phyloP scores from a whole-genome alignment of 495 filamentous ascomycete genomes.

The Platismatia glauca region DNA sequence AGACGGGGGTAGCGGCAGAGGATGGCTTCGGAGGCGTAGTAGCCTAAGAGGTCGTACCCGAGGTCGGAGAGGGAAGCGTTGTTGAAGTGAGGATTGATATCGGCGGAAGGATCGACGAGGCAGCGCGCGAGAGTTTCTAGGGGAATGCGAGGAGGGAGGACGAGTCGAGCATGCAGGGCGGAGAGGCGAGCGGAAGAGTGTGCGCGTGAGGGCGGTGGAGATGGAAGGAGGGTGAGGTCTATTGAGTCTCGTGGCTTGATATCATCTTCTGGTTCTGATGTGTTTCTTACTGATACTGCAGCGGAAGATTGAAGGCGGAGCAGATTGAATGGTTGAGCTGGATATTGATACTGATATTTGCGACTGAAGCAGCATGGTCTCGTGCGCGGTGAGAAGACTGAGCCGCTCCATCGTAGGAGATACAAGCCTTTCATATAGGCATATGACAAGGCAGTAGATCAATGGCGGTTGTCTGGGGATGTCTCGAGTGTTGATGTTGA shows the following conservation, averaged over 20 bases:
- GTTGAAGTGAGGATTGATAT: conserved; percentile 65
- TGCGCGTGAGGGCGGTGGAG: conserved; percentile 61
- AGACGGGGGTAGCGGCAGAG: conserved; percentile 82
- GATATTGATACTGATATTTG: conserved; percentile 31
- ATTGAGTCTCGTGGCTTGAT: conserved; percentile 13
- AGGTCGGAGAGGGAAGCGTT: conserved; percentile 74
- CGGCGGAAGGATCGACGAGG: conserved; percentile 76
- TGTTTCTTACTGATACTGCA: conserved; percentile 4
- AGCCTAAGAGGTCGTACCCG: conserved; percentile 71
- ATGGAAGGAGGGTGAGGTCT: conserved; percentile 38
- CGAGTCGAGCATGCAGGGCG: conserved; percentile 84
- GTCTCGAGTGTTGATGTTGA: not conserved
- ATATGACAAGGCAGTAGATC: conserved; percentile 16
- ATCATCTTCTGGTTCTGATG: conserved; percentile 19
- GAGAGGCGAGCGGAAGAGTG: conserved; percentile 77
- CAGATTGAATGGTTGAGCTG: conserved; percentile 24
- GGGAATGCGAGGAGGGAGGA: conserved; percentile 71
- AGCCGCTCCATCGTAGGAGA: conserved; percentile 60
- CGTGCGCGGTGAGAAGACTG: conserved; percentile 52
- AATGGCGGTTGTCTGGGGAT: not conserved
- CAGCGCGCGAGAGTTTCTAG: conserved; percentile 77
- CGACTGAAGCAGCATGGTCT: conserved; percentile 36
- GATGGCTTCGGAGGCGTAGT: conserved; percentile 81
- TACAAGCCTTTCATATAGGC: conserved; percentile 61
- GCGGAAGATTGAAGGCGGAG: conserved; percentile 25